Evolutionary conservation across 192 early-diverging fungal genomes (phyloP), one percentile per base, ranked within the genome.

Genomic region (Entomortierella lignicola): DNA sequence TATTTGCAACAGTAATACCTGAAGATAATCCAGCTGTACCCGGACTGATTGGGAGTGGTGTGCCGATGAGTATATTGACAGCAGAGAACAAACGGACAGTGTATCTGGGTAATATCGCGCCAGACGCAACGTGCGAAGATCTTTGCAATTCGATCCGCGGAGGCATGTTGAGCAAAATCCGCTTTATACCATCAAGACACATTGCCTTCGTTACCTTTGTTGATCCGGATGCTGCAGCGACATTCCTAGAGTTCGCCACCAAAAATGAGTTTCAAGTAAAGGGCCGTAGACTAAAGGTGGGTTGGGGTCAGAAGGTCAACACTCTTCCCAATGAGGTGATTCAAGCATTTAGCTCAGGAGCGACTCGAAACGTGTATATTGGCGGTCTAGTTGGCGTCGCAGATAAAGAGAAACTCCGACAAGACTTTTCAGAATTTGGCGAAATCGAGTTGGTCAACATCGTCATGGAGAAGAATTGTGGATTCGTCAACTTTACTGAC

Each of bases 371-470:
- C 71, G 94, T 95, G 18, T 92, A 94, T 80, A 83, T 96, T 64
- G 93, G 93, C 8, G 84, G 85, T 44, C 82, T 95, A 13, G 89
- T 91, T 57, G 88, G 85, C 0, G 55, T 51, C 8, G 85, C 93
- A 8, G 87, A 84, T 17, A 92, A 90, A 59, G 92, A 94, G 20
- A 85, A 86, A 32, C 85, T 97, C 20, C 85, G 87, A 15, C 63
- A 79, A 39, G 95, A 97, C 66, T 97, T 97, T 81, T 61, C 82
- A 8, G 85, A 89, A 42, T 97, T 89, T 86, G 95, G 95, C n/a
- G 94, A 96, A 57, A 92, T 96, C 51, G 95, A 97, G 72, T 58
- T 93, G 54, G 87, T 97, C 57, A 94, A 96, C 83, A 90, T 94
- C 12, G 80, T 96, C 17, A 82, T 81, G 56, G 94, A 95, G 42